Conservation (phyloP, 1,139 yeast species). For the Yamadazyma mexicana region DNA sequence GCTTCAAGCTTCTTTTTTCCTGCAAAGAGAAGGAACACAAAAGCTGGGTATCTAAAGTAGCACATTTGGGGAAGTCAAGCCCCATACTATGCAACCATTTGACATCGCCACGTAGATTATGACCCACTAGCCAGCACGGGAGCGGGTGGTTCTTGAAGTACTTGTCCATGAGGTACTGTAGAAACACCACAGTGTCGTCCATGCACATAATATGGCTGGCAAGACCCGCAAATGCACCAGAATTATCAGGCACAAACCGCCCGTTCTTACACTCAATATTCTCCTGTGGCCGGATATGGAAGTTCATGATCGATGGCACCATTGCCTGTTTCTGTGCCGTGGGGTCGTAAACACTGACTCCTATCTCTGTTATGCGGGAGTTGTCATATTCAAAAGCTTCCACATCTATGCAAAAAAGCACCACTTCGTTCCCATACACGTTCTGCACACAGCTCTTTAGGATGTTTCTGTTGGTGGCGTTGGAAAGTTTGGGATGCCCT, state of each 20-base stretch:
- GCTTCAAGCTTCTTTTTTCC: slow-evolving; percentile 48
- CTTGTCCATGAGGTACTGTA: slow-evolving; percentile 43
- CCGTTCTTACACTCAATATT: slow-evolving; percentile 50
- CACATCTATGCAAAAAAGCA: slow-evolving; percentile 58
- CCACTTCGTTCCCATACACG: slow-evolving; percentile 31
- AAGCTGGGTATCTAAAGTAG: slow-evolving; percentile 52
- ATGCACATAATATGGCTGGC: slow-evolving; percentile 44
- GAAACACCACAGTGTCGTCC: slow-evolving; percentile 34
- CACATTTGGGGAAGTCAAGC: slow-evolving; percentile 39
- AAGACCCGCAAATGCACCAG: slow-evolving; percentile 56
- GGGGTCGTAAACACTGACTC: slow-evolving; percentile 68
- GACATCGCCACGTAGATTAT: slow-evolving; percentile 64
- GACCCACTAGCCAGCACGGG: slow-evolving; percentile 59
- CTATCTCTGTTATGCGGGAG: slow-evolving; percentile 60
- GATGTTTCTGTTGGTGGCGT: slow-evolving; percentile 15
- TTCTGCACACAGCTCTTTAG: slow-evolving; percentile 11
- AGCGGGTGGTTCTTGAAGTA: slow-evolving; percentile 27
- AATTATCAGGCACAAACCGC: slow-evolving; percentile 61
- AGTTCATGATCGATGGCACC: slow-evolving; percentile 45
- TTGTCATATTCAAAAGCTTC: slow-evolving; percentile 62
- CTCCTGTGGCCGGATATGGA: slow-evolving; percentile 62
- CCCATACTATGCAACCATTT: slow-evolving; percentile 51
- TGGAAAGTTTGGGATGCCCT: slow-evolving; percentile 13
- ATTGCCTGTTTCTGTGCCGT: slow-evolving; percentile 36
- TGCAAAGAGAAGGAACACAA: slow-evolving; percentile 29